Base-by-base conservation (phyloP, 2,329 filamentous ascomycete genomes). In the Colletotrichum agaves region DNA sequence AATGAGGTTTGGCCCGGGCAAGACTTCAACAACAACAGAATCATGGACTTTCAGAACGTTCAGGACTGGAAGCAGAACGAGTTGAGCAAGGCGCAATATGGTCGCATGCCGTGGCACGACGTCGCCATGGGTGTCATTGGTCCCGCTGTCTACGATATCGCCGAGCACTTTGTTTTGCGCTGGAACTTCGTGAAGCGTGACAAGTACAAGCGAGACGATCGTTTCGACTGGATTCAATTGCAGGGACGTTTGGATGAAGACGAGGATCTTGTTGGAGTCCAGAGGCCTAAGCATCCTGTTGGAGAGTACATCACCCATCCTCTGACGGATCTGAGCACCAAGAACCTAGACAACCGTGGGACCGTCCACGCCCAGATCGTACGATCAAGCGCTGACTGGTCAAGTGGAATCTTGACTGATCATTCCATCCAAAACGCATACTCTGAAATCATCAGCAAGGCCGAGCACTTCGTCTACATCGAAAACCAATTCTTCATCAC, bases 401-500 rank as follows among this genome's bases (percentile, higher is more conserved):
- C 93, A 15, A 97, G 92, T 75, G 95, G 95, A 3, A 96, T 98
- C 67, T 79, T 97, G 46, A 89, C 85, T 0, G 94, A 97, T 69
- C 90, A 93, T 72, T 94, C 91, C 56, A 97, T 97, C 65, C 93
- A 96, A 72, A 97, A 93, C 73, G 93, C 94, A 0, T 97, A 97
- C 76, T 85, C 84, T 66, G 93, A 97, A 70, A 82, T 97, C 33
- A 98, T 98, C 73, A 85, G 90, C 57, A 93, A 93, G 58, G 95
- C 95, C 0, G 83, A 98, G 79, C 95, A 98, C 76, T 98, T 89
- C 73, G 91, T 99, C 23, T 99, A 98, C 81, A 97, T 99, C 69
- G 96, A 99, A 78, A 98, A 98, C 74, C 96, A 99, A 75, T 98
- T 98, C 82, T 99, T 98, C 84, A 98, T 97, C 76, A 97, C 94